Percentiles rank a stretch among this genome's conserved stretches.
phyloP scores from a whole-genome alignment of 495 filamentous ascomycete genomes.

The Penicillium lagena region DNA sequence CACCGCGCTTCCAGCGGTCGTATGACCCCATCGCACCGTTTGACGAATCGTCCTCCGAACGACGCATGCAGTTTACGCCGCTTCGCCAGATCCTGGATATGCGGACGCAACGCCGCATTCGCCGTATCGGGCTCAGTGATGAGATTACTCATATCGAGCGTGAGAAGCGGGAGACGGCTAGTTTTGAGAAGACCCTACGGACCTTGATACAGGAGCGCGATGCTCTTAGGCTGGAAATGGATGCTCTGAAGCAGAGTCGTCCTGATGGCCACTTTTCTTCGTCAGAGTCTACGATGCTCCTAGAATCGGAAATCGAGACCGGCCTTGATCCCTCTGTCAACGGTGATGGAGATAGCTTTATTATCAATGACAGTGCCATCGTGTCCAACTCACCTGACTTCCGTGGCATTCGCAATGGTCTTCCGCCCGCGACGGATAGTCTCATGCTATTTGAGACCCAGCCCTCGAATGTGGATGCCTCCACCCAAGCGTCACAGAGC shows the following conservation, averaged over 20 bases:
- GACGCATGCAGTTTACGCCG: slow-evolving; percentile 55
- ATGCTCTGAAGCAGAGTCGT: slow-evolving; percentile 26
- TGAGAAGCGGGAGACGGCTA: slow-evolving; percentile 43
- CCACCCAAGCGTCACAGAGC: slow-evolving; percentile 11
- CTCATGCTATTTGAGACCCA: slow-evolving; percentile 6
- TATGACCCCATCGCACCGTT: slow-evolving; percentile 22
- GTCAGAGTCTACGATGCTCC: no score
- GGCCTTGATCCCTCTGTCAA: not conserved
- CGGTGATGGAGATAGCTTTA: slow-evolving; percentile 23
- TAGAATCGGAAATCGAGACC: slow-evolving; percentile 14
- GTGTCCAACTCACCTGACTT: slow-evolving; percentile 31
- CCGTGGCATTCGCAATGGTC: slow-evolving; percentile 7
- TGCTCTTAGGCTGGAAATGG: slow-evolving; percentile 45
- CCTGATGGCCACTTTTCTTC: no score
- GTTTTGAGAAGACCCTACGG: slow-evolving; percentile 46
- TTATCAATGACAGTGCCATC: slow-evolving; percentile 27
- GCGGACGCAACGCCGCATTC: slow-evolving; percentile 64
- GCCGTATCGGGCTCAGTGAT: slow-evolving; percentile 65
- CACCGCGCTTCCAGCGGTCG: slow-evolving; percentile 13
- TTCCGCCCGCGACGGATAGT: slow-evolving; percentile 11
- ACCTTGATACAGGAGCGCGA: slow-evolving; percentile 28
- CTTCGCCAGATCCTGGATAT: slow-evolving; percentile 63
- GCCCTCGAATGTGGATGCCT: slow-evolving; percentile 4
- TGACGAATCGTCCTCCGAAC: slow-evolving; percentile 23
- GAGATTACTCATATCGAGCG: slow-evolving; percentile 62